A percentile compares a stretch with the other conserved stretches of the same genome.
Evolutionary conservation across 352 stramenopile genomes (phyloP).

Genomic region (Phytophthora lateralis): DNA sequence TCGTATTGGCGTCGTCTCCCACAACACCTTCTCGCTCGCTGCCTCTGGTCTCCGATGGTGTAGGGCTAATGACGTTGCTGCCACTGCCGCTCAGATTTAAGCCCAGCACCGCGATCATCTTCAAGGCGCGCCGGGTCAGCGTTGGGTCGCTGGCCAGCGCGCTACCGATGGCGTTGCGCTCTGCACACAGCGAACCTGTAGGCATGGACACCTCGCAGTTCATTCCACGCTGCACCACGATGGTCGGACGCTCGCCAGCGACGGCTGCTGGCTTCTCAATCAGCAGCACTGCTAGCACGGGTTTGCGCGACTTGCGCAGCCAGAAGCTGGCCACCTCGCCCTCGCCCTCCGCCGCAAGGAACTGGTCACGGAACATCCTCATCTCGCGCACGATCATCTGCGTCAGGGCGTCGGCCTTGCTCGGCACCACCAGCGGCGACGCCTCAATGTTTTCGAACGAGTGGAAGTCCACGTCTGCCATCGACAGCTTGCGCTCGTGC

Average conservation of each 20-base stretch:
- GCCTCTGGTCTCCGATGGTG: constrained; percentile 2
- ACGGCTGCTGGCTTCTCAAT: constrained; percentile 85
- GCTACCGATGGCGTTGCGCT: constrained; percentile 98
- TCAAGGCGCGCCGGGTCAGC: constrained; percentile 91
- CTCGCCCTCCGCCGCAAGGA: constrained; percentile 67
- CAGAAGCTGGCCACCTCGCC: constrained; percentile 96
- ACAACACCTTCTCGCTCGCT: constrained; percentile 6
- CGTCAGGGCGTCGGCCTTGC: constrained; percentile 83
- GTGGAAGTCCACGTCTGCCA: constrained; percentile 97
- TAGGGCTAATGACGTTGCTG: constrained; percentile 19
- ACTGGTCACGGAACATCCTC: constrained; percentile 82
- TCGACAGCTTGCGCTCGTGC: constrained; percentile 95
- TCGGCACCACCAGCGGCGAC: constrained; percentile 86
- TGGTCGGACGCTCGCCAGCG: constrained; percentile 41
- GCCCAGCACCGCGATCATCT: constrained; percentile 95
- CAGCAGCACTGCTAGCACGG: constrained; percentile 96
- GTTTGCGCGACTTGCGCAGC: constrained; percentile 98
- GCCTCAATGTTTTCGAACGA: constrained; percentile 98
- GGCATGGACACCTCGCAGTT: constrained; percentile 99
- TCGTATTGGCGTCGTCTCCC: constrained; percentile 19
- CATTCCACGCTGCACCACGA: constrained; percentile 94
- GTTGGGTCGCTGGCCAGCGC: constrained; percentile 94
- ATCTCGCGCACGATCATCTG: constrained; percentile 94
- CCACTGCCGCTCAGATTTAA: constrained; percentile 64
- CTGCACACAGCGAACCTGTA: constrained; percentile 95